These are phyloP conservation scores for Boletus huronensis DNA, from an alignment of 768 basidiomycete species.

Conservation along the genomic window DNA sequence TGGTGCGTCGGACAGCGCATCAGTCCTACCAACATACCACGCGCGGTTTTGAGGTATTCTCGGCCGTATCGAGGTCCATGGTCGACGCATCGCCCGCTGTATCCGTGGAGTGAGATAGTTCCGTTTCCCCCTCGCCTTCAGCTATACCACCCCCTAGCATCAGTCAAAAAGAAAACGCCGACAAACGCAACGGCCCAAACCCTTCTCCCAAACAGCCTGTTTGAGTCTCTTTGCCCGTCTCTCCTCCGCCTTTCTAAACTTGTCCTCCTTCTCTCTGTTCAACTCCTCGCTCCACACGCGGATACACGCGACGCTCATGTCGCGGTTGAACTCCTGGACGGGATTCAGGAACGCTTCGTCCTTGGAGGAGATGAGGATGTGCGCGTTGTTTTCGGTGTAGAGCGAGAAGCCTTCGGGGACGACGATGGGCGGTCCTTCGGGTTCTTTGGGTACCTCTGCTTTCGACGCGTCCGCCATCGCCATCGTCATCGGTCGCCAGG, in stretches of 20 bases:
- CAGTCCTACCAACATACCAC: conserved; percentile 18
- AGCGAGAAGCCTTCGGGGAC: conserved; percentile 75
- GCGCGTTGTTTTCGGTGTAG: conserved; percentile 78
- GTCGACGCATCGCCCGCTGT: background rate
- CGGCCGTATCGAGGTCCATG: background rate
- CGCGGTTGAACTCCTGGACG: conserved; percentile 97
- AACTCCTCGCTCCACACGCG: conserved; percentile 79
- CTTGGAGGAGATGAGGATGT: conserved; percentile 48
- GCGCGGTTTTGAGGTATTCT: conserved; percentile 13
- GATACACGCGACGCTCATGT: conserved; percentile 88
- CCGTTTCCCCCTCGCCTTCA: background rate
- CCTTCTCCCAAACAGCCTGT: conserved; percentile 40
- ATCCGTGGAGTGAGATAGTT: background rate
- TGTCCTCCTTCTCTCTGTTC: conserved; percentile 58
- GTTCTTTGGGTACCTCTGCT: background rate
- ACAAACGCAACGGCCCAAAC: background rate
- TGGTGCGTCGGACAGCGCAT: background rate
- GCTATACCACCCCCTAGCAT: background rate
- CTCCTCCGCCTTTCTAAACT: conserved; percentile 54
- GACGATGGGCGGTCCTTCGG: conserved; percentile 24
- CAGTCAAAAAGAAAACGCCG: background rate
- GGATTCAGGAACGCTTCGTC: conserved; percentile 95
- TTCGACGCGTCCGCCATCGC: background rate
- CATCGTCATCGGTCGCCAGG: conserved; percentile 6
- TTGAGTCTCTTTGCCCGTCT: conserved; percentile 39